Conservation (phyloP, 441 rosid species). For the Populus tomentosa region DNA sequence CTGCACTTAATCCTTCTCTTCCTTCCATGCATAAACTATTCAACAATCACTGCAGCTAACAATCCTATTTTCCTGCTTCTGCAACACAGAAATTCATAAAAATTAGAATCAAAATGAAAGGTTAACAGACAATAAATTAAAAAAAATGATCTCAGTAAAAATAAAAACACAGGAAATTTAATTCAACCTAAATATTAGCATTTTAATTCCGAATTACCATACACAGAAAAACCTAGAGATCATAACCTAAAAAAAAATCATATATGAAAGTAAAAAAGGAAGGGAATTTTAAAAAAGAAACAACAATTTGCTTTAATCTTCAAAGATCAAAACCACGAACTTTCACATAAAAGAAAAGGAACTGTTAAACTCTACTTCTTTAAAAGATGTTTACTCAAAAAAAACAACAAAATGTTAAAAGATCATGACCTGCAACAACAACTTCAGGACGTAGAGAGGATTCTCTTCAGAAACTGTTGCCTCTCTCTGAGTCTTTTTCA, state of each 20-base stretch:
- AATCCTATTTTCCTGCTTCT: constrained; percentile 24
- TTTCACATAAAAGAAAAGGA: not conserved
- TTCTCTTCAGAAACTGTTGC: constrained; percentile 13
- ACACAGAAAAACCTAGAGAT: constrained; percentile 2
- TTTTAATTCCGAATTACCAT: not conserved
- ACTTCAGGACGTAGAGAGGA: not conserved
- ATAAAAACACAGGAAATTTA: too few relatives aligned
- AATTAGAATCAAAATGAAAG: not conserved
- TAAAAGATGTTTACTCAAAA: not conserved
- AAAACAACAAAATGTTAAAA: not conserved
- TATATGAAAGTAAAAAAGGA: not conserved
- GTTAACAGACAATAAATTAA: not conserved
- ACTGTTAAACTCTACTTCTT: not conserved
- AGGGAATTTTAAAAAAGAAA: not conserved
- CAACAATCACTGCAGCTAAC: not conserved
- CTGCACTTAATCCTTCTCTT: constrained; percentile 58
- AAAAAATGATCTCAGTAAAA: not conserved
- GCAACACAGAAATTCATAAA: not conserved
- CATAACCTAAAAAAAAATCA: constrained; percentile 8
- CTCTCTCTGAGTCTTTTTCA: constrained; percentile 12
- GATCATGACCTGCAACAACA: constrained; percentile 22
- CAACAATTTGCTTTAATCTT: not conserved
- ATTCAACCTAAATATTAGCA: not conserved
- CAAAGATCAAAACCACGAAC: not conserved
- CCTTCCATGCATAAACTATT: constrained; percentile 52